These are phyloP conservation scores for Rubus idaeus DNA, from an alignment of 306 rosid species.

Conservation along the genomic window DNA sequence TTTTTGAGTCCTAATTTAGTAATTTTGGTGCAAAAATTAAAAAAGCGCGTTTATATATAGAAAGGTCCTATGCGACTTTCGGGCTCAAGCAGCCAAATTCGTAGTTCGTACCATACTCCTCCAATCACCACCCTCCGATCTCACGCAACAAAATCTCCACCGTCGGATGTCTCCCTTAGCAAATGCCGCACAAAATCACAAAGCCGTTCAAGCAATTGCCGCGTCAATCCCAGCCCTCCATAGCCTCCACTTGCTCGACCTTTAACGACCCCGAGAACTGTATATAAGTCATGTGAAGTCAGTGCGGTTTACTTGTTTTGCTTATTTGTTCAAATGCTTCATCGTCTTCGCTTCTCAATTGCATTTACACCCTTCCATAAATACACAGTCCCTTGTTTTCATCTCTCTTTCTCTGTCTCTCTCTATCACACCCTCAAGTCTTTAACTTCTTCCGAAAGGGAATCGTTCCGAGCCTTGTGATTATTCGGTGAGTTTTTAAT, in stretches of 20 bases:
- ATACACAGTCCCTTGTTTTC: constrained; percentile 22
- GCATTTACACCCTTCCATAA: constrained; percentile 25
- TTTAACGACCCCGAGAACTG: constrained; percentile 37
- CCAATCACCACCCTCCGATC: constrained; percentile 5
- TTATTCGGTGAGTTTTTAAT: constrained; percentile 34
- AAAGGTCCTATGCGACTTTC: neutral
- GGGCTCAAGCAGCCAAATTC: neutral
- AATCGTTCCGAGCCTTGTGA: constrained; percentile 18
- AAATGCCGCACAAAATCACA: neutral
- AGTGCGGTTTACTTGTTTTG: constrained; percentile 17
- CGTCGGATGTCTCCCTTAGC: neutral
- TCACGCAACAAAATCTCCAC: neutral
- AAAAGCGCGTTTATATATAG: neutral
- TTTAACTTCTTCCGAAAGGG: constrained; percentile 10
- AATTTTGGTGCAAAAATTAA: neutral
- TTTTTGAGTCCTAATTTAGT: no score
- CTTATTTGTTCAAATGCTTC: constrained; percentile 37
- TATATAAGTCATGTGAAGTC: constrained; percentile 40
- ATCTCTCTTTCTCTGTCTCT: no score
- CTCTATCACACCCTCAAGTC: constrained; percentile 1
- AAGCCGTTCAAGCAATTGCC: constrained; percentile 17
- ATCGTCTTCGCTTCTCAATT: constrained; percentile 31
- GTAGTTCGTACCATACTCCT: neutral
- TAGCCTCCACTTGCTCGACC: constrained; percentile 16
- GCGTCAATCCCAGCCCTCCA: constrained; percentile 27